Evolutionary conservation across 306 rosid genomes (phyloP), one percentile per base, ranked within the genome.

Genomic region (Citrullus amarus): DNA sequence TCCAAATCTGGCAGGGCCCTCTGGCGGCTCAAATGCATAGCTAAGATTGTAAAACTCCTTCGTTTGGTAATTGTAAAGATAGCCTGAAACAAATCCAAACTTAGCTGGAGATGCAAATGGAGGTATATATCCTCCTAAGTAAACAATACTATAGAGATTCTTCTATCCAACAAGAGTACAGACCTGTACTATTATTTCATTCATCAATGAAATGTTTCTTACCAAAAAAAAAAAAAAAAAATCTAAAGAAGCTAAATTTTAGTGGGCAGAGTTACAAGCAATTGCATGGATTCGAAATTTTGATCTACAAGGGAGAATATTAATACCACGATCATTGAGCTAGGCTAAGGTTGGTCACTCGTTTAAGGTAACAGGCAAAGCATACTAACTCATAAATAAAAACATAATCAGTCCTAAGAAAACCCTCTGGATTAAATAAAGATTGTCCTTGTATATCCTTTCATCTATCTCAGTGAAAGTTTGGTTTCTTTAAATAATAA

Each of bases 21-120:
- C 92, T 0, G 93, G 90, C 3, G 87, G 88, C 85, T 86, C 90
- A 34, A 81, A 96, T 77, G 97, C 88, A 83, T 86, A 86, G 83
- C 98, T 96, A 79, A 96, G 97, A 87, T 96, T 96, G 84, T 91
- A 92, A 80, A 92, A 88, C 88, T 96, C 99, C 79, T 86, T 96
- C 39, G 99, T 81, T 81, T 96, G 99, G 85, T 77, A 88, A 81
- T 92, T 96, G 86, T 84, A 92, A 36, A 96, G 93, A 89, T 92
- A 92, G 83, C 99, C 99, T 96, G 96, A 79, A 79, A 80, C 8
- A 17, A 67, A 75, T 39, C 43, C 38, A 16, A 76, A 30, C 53
- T 57, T 36, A 57, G 53, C 48, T 30, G 66, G 38, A 44, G n/a
- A 71, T 48, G 77, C 51, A 71, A 71, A 46, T 6, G 16, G 28